Evolutionary conservation across 1,139 yeast species (phyloP), one percentile per base, ranked within the genome.

Genomic region (Suhomyces bribrorum): DNA sequence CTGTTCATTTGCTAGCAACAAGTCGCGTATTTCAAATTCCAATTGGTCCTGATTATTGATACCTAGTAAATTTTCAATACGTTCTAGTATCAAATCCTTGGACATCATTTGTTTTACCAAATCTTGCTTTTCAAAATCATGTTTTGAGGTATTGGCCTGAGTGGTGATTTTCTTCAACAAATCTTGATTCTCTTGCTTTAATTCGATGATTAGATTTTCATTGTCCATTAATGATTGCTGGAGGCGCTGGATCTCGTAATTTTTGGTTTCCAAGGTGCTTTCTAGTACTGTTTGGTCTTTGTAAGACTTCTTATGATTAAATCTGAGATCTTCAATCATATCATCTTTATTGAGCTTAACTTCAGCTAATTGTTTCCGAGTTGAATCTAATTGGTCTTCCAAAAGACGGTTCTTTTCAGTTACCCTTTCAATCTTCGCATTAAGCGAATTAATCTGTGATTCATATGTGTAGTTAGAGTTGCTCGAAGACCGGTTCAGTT

Each of bases 1-100:
- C 29, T 49, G 49, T 5, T 35, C 34, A 26, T 49, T 49, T 12
- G 53, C 52, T 5, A 35, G 29, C 7, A 49, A 37, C n/a, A 49
- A 35, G 24, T 49, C 50, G 15, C 38, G 34, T 3, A 49, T 30
- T 17, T 49, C 53, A 17, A 27, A 26, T n/a, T 41, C 50, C n/a
- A 48, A 14, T 2, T 40, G 38, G 2, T 39, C 41, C 8, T 29
- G 31, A 8, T 28, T 33, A 9, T 23, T 18, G 11, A 45, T n/a
- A 3, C 42, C 36, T n/a, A 49, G 43, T 15, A 43, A 7, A 5
- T 33, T 20, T 28, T 43, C 41, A 3, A 49, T 17, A 6, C 33
- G 36, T 8, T 36, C 34, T 27, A 38, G 29, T 4, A 18, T 22
- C 8, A 15, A 6, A 7, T 43, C 34, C n/a, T 33, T 29, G 7